Percentiles rank a stretch among this genome's conserved stretches.
These are phyloP conservation scores for Apostasia ramifera DNA, from an alignment of 106 monocot genomes.

Conservation along the genomic window DNA sequence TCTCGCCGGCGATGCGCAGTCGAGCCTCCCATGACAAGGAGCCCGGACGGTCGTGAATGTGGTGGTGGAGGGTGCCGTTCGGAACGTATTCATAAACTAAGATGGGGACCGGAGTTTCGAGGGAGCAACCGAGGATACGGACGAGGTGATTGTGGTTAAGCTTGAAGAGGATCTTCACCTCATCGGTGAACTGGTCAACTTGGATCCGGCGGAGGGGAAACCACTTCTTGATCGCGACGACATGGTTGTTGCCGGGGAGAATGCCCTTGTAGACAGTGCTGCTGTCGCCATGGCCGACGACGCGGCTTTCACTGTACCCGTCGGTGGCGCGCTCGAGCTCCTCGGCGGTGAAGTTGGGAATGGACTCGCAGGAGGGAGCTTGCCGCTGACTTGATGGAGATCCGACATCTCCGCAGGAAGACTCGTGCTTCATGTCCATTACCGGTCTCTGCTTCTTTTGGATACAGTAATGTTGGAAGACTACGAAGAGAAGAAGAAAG, in stretches of 20 bases:
- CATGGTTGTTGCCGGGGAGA: not conserved
- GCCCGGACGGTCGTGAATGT: slow-evolving; percentile 12
- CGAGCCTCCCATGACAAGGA: slow-evolving; percentile 30
- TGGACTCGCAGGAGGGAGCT: not conserved
- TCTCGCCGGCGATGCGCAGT: slow-evolving; percentile 24
- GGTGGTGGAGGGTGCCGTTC: slow-evolving; percentile 35
- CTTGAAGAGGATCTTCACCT: slow-evolving; percentile 37
- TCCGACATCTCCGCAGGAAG: too few relatives aligned
- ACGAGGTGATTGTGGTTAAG: slow-evolving; percentile 35
- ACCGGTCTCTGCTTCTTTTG: too few relatives aligned
- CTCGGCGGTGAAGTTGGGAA: slow-evolving; percentile 21
- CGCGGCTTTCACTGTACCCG: slow-evolving; percentile 14
- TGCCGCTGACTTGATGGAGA: too few relatives aligned
- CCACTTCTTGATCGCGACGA: slow-evolving; percentile 45
- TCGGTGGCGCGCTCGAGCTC: slow-evolving; percentile 39
- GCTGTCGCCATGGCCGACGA: slow-evolving; percentile 40
- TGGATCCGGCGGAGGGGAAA: slow-evolving; percentile 17
- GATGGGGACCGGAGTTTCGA: slow-evolving; percentile 39
- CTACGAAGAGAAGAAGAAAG: too few relatives aligned
- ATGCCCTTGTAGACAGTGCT: slow-evolving; percentile 48
- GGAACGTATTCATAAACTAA: slow-evolving; percentile 52
- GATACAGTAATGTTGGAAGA: too few relatives aligned
- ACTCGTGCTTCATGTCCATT: too few relatives aligned
- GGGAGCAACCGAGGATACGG: slow-evolving; percentile 38
- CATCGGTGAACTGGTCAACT: slow-evolving; percentile 44